Evolutionary conservation across 129 eudicot genomes (phyloP).

Genomic region (Tagetes patula): DNA sequence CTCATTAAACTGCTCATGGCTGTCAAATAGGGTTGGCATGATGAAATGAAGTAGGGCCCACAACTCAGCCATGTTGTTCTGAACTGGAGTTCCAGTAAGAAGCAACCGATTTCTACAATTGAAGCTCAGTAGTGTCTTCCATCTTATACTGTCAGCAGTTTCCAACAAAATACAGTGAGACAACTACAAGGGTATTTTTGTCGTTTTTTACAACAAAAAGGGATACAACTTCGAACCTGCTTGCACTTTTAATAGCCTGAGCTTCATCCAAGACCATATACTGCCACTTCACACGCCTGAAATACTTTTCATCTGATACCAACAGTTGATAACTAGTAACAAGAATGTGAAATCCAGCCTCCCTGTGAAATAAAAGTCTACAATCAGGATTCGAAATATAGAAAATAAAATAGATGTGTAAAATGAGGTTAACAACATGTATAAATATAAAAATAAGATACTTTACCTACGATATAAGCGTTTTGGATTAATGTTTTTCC

Average conservation of each 20-base stretch:
- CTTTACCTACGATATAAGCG: constrained; percentile 88
- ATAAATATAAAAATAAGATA: not conserved
- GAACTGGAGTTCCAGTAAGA: constrained; percentile 95
- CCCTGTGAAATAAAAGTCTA: constrained; percentile 45
- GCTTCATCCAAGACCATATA: constrained; percentile 99
- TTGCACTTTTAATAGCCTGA: constrained; percentile 92
- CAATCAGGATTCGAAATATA: not conserved
- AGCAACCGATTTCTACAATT: constrained; percentile 98
- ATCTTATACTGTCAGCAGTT: constrained; percentile 75
- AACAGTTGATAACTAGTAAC: constrained; percentile 93
- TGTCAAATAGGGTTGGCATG: constrained; percentile 97
- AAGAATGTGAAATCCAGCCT: constrained; percentile 96
- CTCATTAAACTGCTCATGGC: constrained; percentile 96
- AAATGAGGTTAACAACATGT: constrained; percentile 1
- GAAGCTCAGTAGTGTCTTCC: constrained; percentile 97
- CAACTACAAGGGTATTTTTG: not conserved
- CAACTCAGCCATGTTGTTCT: constrained; percentile 99
- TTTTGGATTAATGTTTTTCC: constrained; percentile 93
- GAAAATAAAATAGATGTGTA: not conserved
- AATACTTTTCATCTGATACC: constrained; percentile 88
- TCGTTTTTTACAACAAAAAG: not conserved
- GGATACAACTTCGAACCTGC: constrained; percentile 45
- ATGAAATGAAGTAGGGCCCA: constrained; percentile 99
- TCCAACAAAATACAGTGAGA: constrained; percentile 26
- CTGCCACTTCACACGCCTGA: constrained; percentile 96